Base-by-base conservation (phyloP, 192 early-diverging fungal species). In the Mortierella claussenii region DNA sequence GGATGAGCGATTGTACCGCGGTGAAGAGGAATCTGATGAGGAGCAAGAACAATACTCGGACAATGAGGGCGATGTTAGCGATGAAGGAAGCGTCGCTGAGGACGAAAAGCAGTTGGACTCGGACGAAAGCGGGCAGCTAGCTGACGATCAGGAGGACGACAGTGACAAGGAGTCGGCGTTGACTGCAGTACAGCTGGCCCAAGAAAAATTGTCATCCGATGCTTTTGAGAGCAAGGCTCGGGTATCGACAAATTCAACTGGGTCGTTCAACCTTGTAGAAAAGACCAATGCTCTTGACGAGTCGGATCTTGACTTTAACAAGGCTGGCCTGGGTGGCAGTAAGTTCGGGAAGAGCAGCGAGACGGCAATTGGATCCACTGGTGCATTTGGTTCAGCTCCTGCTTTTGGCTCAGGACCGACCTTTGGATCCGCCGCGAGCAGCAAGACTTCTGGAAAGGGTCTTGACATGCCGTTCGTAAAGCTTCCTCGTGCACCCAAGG, bases 131-230 rank as follows among this genome's bases (percentile, higher is more conserved):
- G 61, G 30, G 23, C 37, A 33, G 15, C 51, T 30, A n/a, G 50
- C 11, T 33, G 17, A 43, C 13, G 51, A 42, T 2, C n/a, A 0
- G 15, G 60, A 15, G 17, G 61, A 64, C 1, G 73, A 76, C 28
- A 76, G 73, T 26, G 73, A 76, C 46, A 76, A 76, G 23, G 73
- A 76, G 24, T 76, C 73, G 1, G 73, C 73, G 0, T 44, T 76
- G 64, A 76, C 73, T 5, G 64, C 73, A 0, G 52, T 76, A 20
- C 55, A 66, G 32, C 8, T 55, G 10, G 11, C 43, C 2, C 23
- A 52, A 1, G 30, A 50, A 2, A 53, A 17, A 12, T 30, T 32
- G 21, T 21, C 50, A 1, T 30, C 30, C 11, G 10, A 18, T 23
- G 32, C 11, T 2, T 33, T 51, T 32, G 24, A 4, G 26, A 43